Base-by-base conservation (phyloP, 2,329 filamentous ascomycete genomes). In the Albifimbria verrucaria region DNA sequence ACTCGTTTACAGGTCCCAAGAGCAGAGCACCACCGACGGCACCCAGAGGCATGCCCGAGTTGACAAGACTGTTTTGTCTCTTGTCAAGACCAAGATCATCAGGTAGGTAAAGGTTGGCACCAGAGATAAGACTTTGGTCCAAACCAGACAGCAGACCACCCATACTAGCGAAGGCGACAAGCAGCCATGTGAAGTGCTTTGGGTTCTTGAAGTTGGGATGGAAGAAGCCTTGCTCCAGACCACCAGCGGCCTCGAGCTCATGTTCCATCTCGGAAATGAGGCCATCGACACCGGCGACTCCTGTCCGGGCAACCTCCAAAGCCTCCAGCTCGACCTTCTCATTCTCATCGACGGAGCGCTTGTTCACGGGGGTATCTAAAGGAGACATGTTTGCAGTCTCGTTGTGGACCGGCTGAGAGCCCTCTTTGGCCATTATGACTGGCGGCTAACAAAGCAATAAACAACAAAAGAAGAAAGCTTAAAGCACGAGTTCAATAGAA, bases 141-240 rank as follows among this genome's bases (percentile, higher is more conserved):
- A 90, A 76, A 55, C 87, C 87, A 2, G 85, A 88, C 1, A 90
- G 79, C 21, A 90, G 72, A 65, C 87, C 87, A 48, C 87, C 87
- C 84, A 90, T 88, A 17, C 83, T 87, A n/a, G 87, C 87, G 60
- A 90, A 90, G 1, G 78, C 82, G 44, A 88, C 85, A 15, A 89
- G 76, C 17, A 87, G 70, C 74, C 79, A 87, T 23, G 86, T 90
- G 66, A 89, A 90, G 52, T 70, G 63, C 62, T 83, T 80, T 0
- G 85, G 83, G 65, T 88, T 78, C 49, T 75, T 76, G 69, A 88
- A 84, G 32, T 80, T 70, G 43, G 87, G 57, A 41, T 86, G 73
- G 62, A 84, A 82, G 56, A 76, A 72, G 39, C 72, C 68, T 23
- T 63, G 69, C 22, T 67, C 63, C 1, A 67, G 58, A 9, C 68